Conservation (phyloP, 441 rosid species). For the Kokia cookei region DNA sequence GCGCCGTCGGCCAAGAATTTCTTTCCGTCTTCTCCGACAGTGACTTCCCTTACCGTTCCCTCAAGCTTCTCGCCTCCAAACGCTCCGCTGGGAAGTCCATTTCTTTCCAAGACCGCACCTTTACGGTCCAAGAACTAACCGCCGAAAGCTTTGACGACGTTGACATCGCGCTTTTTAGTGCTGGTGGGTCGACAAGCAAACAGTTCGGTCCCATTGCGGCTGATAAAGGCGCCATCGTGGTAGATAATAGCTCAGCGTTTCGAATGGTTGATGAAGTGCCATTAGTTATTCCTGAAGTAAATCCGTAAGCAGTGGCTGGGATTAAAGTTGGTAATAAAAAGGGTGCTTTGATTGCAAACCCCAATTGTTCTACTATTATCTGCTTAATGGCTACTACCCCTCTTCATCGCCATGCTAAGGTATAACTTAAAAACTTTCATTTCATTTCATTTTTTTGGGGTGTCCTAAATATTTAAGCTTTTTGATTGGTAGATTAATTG, state of each 20-base stretch:
- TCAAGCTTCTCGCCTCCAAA: constrained; percentile 89
- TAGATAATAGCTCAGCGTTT: constrained; percentile 92
- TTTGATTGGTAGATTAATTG: background rate
- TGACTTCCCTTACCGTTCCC: constrained; percentile 82
- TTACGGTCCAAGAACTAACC: constrained; percentile 67
- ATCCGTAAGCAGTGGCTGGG: constrained; percentile 83
- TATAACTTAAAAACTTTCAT: background rate
- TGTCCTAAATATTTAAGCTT: background rate
- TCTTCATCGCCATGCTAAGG: constrained; percentile 86
- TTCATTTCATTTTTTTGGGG: too few species aligned
- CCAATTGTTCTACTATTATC: constrained; percentile 92
- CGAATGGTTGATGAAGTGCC: constrained; percentile 81
- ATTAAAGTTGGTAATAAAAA: constrained; percentile 58
- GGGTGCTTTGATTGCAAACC: constrained; percentile 90
- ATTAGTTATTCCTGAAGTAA: constrained; percentile 90
- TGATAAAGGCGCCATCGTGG: constrained; percentile 72
- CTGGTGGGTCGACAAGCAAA: constrained; percentile 95
- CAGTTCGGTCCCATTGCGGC: constrained; percentile 75
- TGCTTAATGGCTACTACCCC: constrained; percentile 98
- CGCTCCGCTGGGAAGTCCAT: constrained; percentile 89
- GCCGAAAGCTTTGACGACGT: constrained; percentile 79
- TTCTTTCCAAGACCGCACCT: constrained; percentile 50
- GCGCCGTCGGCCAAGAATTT: constrained; percentile 94
- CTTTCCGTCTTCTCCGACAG: constrained; percentile 83
- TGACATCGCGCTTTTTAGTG: constrained; percentile 82